Evolutionary conservation across 495 filamentous ascomycete species (phyloP), one percentile per base, ranked within the genome.

Genomic region (Penicillium bovifimosum): DNA sequence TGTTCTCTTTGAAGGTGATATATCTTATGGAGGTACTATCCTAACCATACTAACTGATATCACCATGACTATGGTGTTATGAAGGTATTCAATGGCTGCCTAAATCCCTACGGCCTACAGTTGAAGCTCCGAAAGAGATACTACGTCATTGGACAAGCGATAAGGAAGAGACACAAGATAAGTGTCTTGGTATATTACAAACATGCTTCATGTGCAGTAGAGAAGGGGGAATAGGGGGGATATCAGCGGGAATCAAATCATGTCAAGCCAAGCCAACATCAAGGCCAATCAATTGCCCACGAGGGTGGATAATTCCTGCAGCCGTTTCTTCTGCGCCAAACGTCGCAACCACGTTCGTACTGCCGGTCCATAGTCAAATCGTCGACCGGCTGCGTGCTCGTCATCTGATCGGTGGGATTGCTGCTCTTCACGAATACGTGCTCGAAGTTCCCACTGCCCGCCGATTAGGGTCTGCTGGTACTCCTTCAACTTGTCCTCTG

Each of bases 361-460:
- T 16, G 71, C 72, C 6, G 75, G 69, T 8, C 71, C 72, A 52
- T 78, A 77, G 53, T 80, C 76, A 62, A 70, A 74, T 31, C 74
- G 59, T 40, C 73, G 67, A 33, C 71, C 66, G 16, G 68, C 68
- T 11, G 74, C 76, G 61, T 73, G 67, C 34, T 73, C 71, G 4
- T 77, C 70, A 54, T 80, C 77, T 5, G 61, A 60, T 17, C 63
- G 60, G 29, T 67, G 63, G 4, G 66, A 59, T 40, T 76, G 69
- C 28, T 69, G 63, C 47, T 78, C 73, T 29, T 77, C 75, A 27
- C 60, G 66, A 16, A 79, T 70, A 0, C 67, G 68, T n/a, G 28
- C 48, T 41, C 68, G 69, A 2, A 79, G 57, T 27, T 58, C 55
- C 6, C 46, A 47, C 58, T 80, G 77, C 5, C 26, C 58, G 6